These are phyloP conservation scores for Syzygium malaccense DNA, from an alignment of 441 rosid genomes.

Conservation along the genomic window DNA sequence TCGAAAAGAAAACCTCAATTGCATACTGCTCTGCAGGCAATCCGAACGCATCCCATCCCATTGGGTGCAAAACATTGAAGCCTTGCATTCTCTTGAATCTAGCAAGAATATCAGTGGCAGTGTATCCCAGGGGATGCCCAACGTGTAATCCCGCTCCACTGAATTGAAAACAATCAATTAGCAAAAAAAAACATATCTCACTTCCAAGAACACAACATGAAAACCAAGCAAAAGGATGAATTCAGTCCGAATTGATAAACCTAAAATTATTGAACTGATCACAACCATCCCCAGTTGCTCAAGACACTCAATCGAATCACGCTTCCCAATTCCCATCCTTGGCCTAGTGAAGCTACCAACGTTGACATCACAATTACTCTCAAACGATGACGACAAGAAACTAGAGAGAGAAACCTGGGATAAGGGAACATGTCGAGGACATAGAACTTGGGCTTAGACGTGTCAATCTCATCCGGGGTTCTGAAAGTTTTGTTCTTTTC, in stretches of 20 bases:
- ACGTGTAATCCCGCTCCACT: constrained; percentile 99
- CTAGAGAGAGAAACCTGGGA: constrained; percentile 58
- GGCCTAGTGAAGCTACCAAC: background rate
- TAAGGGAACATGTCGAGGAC: constrained; percentile 99
- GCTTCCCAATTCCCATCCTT: background rate
- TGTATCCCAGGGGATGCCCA: constrained; percentile 95
- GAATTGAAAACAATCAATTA: constrained; percentile 9
- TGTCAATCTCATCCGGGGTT: constrained; percentile 80
- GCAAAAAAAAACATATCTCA: background rate
- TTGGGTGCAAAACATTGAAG: constrained; percentile 88
- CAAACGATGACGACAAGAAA: background rate
- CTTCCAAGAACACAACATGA: background rate
- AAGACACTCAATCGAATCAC: background rate
- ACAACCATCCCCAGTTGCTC: background rate
- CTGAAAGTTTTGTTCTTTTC: constrained; percentile 66
- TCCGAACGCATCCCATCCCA: constrained; percentile 99
- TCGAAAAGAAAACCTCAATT: constrained; percentile 48
- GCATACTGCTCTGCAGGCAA: constrained; percentile 99
- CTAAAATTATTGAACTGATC: background rate
- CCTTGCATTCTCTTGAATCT: constrained; percentile 92
- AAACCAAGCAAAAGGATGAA: background rate
- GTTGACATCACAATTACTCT: background rate
- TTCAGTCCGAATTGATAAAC: background rate
- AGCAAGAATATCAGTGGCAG: constrained; percentile 91
- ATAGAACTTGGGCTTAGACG: constrained; percentile 83